Conservation (phyloP, 139 green algal genomes). For the Volvox africanus region DNA sequence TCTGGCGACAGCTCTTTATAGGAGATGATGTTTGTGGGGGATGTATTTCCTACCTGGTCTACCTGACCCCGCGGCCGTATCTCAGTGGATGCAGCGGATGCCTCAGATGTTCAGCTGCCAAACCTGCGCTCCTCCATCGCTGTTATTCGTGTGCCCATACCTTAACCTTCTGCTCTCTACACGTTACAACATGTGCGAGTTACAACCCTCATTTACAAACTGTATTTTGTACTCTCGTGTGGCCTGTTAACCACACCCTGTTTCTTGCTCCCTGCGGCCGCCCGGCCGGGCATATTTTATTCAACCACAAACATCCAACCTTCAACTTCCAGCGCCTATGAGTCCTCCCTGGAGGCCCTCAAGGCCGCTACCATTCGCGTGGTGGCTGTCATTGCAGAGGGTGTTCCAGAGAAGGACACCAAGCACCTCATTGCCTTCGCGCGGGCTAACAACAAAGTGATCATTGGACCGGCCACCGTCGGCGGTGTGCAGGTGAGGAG, state of each 20-base stretch:
- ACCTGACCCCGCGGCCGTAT: too few relatives aligned
- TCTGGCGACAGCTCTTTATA: too few relatives aligned
- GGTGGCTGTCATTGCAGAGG: conserved; percentile 95
- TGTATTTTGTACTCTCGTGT: too few relatives aligned
- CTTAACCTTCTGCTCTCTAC: too few relatives aligned
- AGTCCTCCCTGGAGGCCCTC: conserved; percentile 92
- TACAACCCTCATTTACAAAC: too few relatives aligned
- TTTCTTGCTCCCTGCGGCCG: not conserved
- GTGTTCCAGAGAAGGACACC: conserved; percentile 93
- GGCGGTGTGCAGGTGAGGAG: conserved; percentile 85
- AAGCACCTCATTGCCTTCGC: conserved; percentile 91
- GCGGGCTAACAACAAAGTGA: conserved; percentile 88
- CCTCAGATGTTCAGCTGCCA: too few relatives aligned
- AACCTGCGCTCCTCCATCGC: too few relatives aligned
- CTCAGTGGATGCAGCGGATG: too few relatives aligned
- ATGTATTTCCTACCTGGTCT: too few relatives aligned
- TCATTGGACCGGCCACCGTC: conserved; percentile 95
- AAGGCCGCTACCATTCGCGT: conserved; percentile 87
- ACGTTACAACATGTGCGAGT: too few relatives aligned
- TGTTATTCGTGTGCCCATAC: too few relatives aligned
- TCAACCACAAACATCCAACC: not conserved
- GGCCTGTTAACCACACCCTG: not conserved
- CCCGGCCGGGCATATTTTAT: not conserved
- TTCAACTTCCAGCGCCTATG: conserved; percentile 74
- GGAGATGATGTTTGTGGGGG: too few relatives aligned